Evolutionary conservation across 306 rosid genomes (phyloP).

Genomic region (Dryas octopetala): DNA sequence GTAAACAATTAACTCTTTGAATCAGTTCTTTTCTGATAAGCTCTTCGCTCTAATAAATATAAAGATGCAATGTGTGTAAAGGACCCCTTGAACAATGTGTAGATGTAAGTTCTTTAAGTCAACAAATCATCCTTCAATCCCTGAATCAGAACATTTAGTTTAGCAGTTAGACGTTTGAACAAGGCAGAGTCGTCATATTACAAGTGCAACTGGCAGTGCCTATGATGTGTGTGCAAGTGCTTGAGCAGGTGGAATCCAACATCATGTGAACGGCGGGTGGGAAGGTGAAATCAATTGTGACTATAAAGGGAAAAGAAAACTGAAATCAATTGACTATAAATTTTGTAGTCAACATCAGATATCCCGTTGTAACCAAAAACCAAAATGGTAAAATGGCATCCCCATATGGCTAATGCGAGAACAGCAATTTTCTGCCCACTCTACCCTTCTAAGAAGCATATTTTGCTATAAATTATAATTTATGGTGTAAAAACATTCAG

Average conservation of each 20-base stretch:
- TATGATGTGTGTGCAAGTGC: not conserved
- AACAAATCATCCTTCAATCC: constrained; percentile 17
- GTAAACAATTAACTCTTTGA: not conserved
- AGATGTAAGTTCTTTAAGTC: constrained; percentile 2
- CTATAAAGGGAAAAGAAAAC: no score
- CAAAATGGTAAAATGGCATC: no score
- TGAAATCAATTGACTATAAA: no score
- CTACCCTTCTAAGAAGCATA: not conserved
- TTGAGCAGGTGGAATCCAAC: no score
- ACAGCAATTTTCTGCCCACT: no score
- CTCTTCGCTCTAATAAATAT: not conserved
- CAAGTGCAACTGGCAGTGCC: not conserved
- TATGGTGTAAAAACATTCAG: constrained; percentile 1
- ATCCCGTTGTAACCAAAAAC: no score
- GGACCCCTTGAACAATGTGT: not conserved
- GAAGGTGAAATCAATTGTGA: no score
- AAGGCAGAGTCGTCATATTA: constrained; percentile 3
- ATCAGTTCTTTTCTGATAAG: not conserved
- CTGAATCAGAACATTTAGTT: constrained; percentile 10
- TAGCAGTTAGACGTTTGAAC: not conserved
- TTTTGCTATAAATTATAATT: not conserved
- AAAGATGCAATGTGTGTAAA: not conserved
- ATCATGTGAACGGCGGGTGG: no score
- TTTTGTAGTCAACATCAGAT: no score
- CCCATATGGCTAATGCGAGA: no score